Percentiles rank a stretch among this genome's conserved stretches.
These are phyloP conservation scores for Alternaria incomplexa DNA, from an alignment of 2,329 filamentous ascomycete species.

Conservation along the genomic window DNA sequence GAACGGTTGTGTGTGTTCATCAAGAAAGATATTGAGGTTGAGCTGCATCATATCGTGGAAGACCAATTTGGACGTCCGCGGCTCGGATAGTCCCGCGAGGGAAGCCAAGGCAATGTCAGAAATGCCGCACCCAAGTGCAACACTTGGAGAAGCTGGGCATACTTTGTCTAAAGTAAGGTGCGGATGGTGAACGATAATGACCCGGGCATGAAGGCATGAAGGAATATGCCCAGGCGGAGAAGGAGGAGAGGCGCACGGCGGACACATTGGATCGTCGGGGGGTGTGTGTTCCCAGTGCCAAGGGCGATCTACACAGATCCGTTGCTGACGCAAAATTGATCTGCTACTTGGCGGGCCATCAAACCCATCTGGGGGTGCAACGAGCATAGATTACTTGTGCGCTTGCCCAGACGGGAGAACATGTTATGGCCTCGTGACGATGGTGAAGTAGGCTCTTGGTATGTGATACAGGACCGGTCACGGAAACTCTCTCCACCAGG, in stretches of 20 bases:
- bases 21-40: neutral
- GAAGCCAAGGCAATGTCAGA: neutral
- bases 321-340: conserved; percentile 15
- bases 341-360: conserved; percentile 11
- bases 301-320: conserved; percentile 19
- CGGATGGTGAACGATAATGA: neutral
- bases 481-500: conserved; percentile 16
- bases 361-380: conserved; percentile 2
- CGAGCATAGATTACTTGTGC: conserved; percentile 1
- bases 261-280: conserved; percentile 6
- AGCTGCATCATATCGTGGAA: neutral
- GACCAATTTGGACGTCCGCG: neutral
- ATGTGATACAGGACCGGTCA: neutral
- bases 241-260: conserved; percentile 3
- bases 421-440: conserved; percentile 2
- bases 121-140: conserved; percentile 5
- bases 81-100: neutral
- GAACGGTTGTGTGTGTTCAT: neutral
- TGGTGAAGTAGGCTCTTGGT: neutral
- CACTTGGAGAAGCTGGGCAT: conserved; percentile 11
- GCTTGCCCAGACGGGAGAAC: conserved; percentile 14
- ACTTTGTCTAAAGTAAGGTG: neutral
- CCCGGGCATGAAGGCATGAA: conserved; percentile 9
- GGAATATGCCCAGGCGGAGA: conserved; percentile 18
- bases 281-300: conserved; percentile 16